Evolutionary conservation across 2,329 filamentous ascomycete species (phyloP).

Genomic region (Botrytis cinerea): DNA sequence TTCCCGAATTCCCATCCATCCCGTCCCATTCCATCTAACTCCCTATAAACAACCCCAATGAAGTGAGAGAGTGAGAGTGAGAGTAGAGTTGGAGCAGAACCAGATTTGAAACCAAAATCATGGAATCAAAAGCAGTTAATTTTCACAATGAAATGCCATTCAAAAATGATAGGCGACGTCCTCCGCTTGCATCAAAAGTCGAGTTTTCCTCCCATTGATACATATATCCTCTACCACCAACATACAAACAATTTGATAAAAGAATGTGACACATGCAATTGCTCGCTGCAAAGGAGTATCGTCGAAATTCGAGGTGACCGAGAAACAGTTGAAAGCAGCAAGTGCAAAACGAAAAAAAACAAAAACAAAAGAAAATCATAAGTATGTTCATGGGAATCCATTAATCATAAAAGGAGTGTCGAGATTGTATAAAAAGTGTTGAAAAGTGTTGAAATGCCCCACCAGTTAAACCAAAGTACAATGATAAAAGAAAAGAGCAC

Average conservation of each 20-base stretch:
- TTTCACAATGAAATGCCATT: constrained; percentile 14
- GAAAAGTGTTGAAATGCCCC: constrained; percentile 3
- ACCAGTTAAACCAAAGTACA: constrained; percentile 18
- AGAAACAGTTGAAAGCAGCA: constrained; percentile 9
- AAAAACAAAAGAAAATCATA: constrained; percentile 18
- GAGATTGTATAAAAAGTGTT: constrained; percentile 1
- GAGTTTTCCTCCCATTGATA: constrained; percentile 14
- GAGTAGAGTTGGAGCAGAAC: constrained; percentile 17
- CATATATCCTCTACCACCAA: constrained; percentile 9
- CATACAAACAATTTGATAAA: constrained; percentile 5
- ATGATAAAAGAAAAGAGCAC: not conserved
- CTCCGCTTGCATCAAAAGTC: not conserved
- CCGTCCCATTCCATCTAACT: constrained; percentile 9
- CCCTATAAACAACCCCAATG: constrained; percentile 12
- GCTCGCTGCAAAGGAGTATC: constrained; percentile 20
- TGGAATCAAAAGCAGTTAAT: not conserved
- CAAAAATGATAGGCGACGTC: constrained; percentile 11
- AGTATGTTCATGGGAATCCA: constrained; percentile 18
- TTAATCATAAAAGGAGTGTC: constrained; percentile 20
- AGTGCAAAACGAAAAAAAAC: not conserved
- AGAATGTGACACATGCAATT: not conserved
- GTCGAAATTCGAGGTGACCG: constrained; percentile 6
- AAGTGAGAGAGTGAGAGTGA: not conserved
- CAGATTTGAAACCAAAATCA: constrained; percentile 7
- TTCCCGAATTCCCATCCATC: constrained; percentile 2